Conservation (phyloP, 164 flowering plant species). For the Cinnamomum micranthum region DNA sequence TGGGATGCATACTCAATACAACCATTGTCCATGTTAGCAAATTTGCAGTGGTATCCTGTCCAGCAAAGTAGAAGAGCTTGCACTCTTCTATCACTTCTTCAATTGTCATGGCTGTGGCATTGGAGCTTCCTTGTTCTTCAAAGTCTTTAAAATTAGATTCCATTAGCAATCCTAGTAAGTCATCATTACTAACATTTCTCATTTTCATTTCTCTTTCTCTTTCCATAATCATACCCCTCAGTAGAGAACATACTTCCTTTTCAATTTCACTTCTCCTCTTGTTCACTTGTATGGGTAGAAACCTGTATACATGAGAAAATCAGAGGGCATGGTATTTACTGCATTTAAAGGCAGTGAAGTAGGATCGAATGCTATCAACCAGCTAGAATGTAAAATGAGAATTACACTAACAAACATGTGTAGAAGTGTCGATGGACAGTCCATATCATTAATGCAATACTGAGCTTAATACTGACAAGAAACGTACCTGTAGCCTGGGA, state of each 20-base stretch:
- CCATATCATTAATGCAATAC: too few species aligned
- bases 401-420: too few species aligned
- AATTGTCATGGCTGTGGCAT: slow-evolving; percentile 7
- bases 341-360: too few species aligned
- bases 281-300: slow-evolving; percentile 9
- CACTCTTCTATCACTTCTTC: slow-evolving; percentile 19
- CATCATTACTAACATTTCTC: slow-evolving; percentile 6
- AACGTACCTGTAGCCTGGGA: slow-evolving; percentile 32
- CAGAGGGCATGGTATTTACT: too few species aligned
- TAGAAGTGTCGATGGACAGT: too few species aligned
- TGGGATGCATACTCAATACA: slow-evolving; percentile 13
- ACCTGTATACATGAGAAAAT: slow-evolving; percentile 4
- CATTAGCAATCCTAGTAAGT: slow-evolving; percentile 14
- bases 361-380: too few species aligned
- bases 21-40: slow-evolving; percentile 15
- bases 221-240: slow-evolving; percentile 4
- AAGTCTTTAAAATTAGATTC: not conserved
- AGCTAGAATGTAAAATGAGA: too few species aligned
- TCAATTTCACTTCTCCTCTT: slow-evolving; percentile 2
- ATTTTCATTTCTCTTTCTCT: slow-evolving; percentile 11
- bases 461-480: not conserved
- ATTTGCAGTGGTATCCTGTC: slow-evolving; percentile 17
- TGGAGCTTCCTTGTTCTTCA: slow-evolving; percentile 2
- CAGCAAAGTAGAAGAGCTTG: slow-evolving; percentile 19
- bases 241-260: slow-evolving; percentile 2